Conservation (phyloP, 2,329 filamentous ascomycete genomes). For the Hypoxylon sp. region DNA sequence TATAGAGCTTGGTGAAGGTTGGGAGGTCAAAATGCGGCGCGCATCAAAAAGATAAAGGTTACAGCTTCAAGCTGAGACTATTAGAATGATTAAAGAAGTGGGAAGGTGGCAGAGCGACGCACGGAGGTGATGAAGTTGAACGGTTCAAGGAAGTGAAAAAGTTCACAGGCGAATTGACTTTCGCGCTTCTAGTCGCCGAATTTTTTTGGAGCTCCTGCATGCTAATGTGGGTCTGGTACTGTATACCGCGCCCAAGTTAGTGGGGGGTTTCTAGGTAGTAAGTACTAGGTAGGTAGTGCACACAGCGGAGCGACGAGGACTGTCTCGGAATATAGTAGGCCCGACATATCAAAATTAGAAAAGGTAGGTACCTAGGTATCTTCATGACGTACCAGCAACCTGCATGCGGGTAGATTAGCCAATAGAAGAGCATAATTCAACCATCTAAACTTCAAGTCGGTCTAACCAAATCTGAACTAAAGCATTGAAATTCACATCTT, state of each 20-base stretch:
- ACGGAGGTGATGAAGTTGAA: not conserved
- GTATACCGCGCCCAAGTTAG: too few relatives aligned
- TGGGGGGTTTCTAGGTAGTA: too few relatives aligned
- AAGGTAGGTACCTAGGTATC: not conserved
- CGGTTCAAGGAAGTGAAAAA: slow-evolving; percentile 17
- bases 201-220: slow-evolving; percentile 37
- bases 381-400: not conserved
- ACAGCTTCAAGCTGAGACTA: not conserved
- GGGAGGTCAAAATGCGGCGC: not conserved
- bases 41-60: not conserved
- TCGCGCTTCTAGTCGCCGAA: slow-evolving; percentile 17
- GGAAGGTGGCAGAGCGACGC: not conserved
- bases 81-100: not conserved
- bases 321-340: slow-evolving; percentile 3
- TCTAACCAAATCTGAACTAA: slow-evolving; percentile 10
- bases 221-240: not conserved
- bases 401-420: not conserved
- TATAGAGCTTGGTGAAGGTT: slow-evolving; percentile 8
- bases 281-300: too few relatives aligned
- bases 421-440: slow-evolving; percentile 1
- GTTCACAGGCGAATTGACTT: slow-evolving; percentile 25
- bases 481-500: slow-evolving; percentile 14
- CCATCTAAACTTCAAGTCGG: not conserved
- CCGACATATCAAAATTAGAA: not conserved
- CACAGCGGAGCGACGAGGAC: too few relatives aligned